phyloP scores from a whole-genome alignment of 345 rosid genomes.

The Salix dunnii region DNA sequence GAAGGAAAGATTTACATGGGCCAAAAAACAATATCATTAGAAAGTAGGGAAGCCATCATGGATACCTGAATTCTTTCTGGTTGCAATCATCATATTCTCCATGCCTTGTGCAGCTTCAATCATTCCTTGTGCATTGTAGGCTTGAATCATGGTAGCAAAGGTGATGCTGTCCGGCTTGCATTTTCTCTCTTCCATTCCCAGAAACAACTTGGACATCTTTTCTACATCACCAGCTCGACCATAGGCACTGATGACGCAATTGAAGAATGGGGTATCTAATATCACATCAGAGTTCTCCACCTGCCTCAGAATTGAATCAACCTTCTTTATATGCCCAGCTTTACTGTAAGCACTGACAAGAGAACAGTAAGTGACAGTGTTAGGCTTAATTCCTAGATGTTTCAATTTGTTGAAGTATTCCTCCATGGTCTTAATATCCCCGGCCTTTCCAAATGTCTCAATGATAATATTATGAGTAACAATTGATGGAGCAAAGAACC shows the following conservation, averaged over 20 bases:
- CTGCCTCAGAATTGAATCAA: conserved; percentile 70
- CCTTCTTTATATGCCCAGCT: conserved; percentile 53
- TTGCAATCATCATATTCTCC: conserved; percentile 41
- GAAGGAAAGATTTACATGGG: neutral
- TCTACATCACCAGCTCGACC: conserved; percentile 67
- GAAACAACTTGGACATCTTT: conserved; percentile 59
- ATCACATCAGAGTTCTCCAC: conserved; percentile 71
- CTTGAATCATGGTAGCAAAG: conserved; percentile 66
- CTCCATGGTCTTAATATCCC: conserved; percentile 59
- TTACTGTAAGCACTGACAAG: conserved; percentile 60
- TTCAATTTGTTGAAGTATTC: conserved; percentile 63
- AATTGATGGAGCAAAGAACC: conserved; percentile 48
- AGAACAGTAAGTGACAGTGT: conserved; percentile 67
- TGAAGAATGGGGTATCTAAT: conserved; percentile 74
- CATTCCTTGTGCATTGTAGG: conserved; percentile 63
- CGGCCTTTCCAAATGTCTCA: conserved; percentile 67
- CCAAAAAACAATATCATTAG: neutral
- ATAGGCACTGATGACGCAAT: conserved; percentile 71
- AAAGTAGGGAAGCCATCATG: neutral
- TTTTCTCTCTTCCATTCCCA: conserved; percentile 59
- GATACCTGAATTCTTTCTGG: conserved; percentile 36
- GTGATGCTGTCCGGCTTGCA: conserved; percentile 67
- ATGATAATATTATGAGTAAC: conserved; percentile 62
- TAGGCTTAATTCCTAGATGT: conserved; percentile 77
- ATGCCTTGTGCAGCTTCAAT: conserved; percentile 51